These are phyloP conservation scores for Xylariaceae sp. DNA, from an alignment of 2,329 filamentous ascomycete species.

Conservation along the genomic window DNA sequence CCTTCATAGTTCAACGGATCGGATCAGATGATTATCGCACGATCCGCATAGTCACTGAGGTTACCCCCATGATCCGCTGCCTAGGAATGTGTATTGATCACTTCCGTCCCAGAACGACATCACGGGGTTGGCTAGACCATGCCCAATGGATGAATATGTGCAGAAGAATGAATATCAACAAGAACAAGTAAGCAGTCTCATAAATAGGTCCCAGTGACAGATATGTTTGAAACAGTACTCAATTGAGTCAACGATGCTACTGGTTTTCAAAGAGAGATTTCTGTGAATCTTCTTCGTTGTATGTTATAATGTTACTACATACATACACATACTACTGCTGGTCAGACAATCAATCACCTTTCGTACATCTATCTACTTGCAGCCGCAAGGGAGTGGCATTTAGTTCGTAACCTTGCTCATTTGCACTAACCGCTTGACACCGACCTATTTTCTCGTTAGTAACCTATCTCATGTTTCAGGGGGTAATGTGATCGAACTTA, in stretches of 20 bases:
- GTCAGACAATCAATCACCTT: neutral
- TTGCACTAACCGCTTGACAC: slow-evolving; percentile 69
- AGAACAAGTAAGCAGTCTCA: too few relatives aligned
- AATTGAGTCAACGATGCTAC: neutral
- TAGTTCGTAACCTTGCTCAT: slow-evolving; percentile 67
- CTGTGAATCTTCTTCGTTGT: neutral
- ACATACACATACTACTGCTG: neutral
- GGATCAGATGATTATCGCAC: too few relatives aligned
- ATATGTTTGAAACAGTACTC: too few relatives aligned
- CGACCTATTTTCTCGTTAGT: slow-evolving; percentile 53
- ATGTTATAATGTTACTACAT: neutral
- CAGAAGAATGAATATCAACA: too few relatives aligned
- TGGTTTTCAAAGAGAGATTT: neutral
- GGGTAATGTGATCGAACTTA: slow-evolving; percentile 40
- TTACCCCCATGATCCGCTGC: too few relatives aligned
- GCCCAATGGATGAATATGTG: too few relatives aligned
- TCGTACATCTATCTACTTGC: neutral
- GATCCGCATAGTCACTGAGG: too few relatives aligned
- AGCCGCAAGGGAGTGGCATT: neutral
- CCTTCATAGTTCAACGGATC: too few relatives aligned
- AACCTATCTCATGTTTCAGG: slow-evolving; percentile 1
- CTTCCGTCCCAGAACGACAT: too few relatives aligned
- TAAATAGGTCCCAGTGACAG: too few relatives aligned
- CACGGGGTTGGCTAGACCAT: too few relatives aligned
- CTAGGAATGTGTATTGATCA: too few relatives aligned